phyloP scores from a whole-genome alignment of 2,329 filamentous ascomycete genomes.

The Lasiodiplodia theobromae region DNA sequence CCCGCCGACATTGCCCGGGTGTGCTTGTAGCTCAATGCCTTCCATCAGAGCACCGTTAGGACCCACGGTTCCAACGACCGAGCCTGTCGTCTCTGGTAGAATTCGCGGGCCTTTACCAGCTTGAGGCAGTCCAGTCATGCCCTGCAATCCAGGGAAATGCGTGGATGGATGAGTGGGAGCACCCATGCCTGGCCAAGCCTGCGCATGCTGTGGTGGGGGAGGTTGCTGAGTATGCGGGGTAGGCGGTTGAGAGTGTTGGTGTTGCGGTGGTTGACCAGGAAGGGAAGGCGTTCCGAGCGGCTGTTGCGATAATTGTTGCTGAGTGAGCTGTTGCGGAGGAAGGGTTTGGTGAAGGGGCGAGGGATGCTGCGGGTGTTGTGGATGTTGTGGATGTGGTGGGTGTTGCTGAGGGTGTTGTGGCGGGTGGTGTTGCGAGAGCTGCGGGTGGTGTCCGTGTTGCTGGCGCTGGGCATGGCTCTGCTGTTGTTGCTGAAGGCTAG shows the following conservation, averaged over 20 bases:
- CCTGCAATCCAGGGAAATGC: slow-evolving; percentile 20
- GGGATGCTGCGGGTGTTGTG: slow-evolving; percentile 15
- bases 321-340: slow-evolving; percentile 21
- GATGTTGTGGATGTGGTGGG: slow-evolving; percentile 4
- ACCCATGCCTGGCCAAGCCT: slow-evolving; percentile 20
- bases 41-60: slow-evolving; percentile 21
- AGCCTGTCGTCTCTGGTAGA: slow-evolving; percentile 9
- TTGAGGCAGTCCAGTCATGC: slow-evolving; percentile 14
- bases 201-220: slow-evolving; percentile 13
- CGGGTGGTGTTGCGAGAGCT: slow-evolving; percentile 6
- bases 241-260: slow-evolving; percentile 24
- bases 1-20: neutral
- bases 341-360: slow-evolving; percentile 24
- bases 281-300: slow-evolving; percentile 21
- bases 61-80: slow-evolving; percentile 18
- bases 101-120: slow-evolving; percentile 22
- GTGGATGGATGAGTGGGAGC: slow-evolving; percentile 18
- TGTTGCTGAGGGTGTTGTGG: slow-evolving; percentile 21
- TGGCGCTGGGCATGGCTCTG: slow-evolving; percentile 18
- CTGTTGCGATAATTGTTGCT: slow-evolving; percentile 26
- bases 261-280: slow-evolving; percentile 17
- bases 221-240: slow-evolving; percentile 18
- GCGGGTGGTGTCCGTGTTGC: slow-evolving; percentile 8
- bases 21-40: slow-evolving; percentile 25
- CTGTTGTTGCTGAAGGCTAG: slow-evolving; percentile 16